These are phyloP conservation scores for Pyricularia pennisetigena DNA, from an alignment of 2,329 filamentous ascomycete species.

Conservation along the genomic window DNA sequence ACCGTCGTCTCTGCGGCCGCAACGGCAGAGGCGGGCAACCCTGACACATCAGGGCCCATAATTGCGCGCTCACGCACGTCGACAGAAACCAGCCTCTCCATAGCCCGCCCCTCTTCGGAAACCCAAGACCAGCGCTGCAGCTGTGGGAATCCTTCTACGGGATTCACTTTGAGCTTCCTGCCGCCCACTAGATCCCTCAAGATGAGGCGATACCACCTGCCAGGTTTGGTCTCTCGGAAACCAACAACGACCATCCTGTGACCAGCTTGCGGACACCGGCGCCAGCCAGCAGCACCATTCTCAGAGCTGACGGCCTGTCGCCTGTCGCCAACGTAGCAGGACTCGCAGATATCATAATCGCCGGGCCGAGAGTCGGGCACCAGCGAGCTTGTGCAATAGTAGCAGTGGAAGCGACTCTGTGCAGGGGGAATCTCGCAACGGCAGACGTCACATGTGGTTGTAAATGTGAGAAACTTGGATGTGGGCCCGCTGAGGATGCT, in stretches of 20 bases:
- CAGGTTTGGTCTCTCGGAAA: conserved; percentile 55
- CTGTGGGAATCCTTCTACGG: conserved; percentile 22
- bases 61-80: conserved; percentile 30
- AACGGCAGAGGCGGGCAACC: conserved; percentile 6
- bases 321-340: conserved; percentile 52
- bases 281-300: conserved; percentile 74
- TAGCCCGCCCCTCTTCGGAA: conserved; percentile 23
- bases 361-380: conserved; percentile 40
- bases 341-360: conserved; percentile 78
- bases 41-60: background rate
- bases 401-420: conserved; percentile 70
- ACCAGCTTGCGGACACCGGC: conserved; percentile 59
- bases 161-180: conserved; percentile 52
- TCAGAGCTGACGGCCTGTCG: conserved; percentile 49
- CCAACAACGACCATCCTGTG: conserved; percentile 79
- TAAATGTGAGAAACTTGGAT: conserved; percentile 63
- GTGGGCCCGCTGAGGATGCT: conserved; percentile 13
- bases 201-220: conserved; percentile 58
- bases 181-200: conserved; percentile 72
- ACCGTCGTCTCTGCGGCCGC: conserved; percentile 16
- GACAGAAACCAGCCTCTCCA: conserved; percentile 37
- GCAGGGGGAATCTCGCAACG: conserved; percentile 59
- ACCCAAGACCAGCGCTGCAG: conserved; percentile 45
- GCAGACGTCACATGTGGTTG: conserved; percentile 72
- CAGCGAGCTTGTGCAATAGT: conserved; percentile 51